Evolutionary conservation across 257 asterid species (phyloP), one percentile per base, ranked within the genome.

Genomic region (Salvia hispanica): DNA sequence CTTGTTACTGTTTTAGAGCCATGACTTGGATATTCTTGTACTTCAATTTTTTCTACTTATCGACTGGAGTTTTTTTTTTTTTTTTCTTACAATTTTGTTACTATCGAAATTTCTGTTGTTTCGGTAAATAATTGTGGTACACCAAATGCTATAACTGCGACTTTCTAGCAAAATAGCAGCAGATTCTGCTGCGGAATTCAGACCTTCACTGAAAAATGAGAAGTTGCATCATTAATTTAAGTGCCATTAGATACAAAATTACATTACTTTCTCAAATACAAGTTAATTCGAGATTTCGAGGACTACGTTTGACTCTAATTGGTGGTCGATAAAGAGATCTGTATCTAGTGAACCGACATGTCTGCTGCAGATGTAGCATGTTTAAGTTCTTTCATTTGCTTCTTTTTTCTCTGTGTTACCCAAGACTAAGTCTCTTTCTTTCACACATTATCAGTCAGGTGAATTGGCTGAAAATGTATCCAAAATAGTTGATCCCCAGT

Each of bases 391-490:
- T 51, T 42, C 59, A 15, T 70, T 51, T 45, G 33, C 36, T 28
- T 60, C 37, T 74, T 52, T 15, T 33, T 62, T 62, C 31, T 16
- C 37, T 11, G 34, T 71, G 51, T 61, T 60, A 68, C 62, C 71
- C 61, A 37, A 62, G 50, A 15, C 78, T 62, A 42, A 62, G 58
- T 65, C 31, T 43, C 42, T 15, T 60, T 59, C 3, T 25, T 62
- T 53, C n/a, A 10, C 12, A 51, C 66, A 53, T 75, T 73, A 64
- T 46, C 87, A 94, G 99, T 80, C 96, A 16, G 97, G 93, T 36
- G 99, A 94, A 82, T 86, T 91, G 86, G 99, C 99, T 36, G 97
- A 94, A 73, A 94, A 89, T 76, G 96, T 94, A 64, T 85, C 93
- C 70, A 87, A 91, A 75, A 77, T 94, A 59, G 86, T 94, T 64